Evolutionary conservation across 2,329 filamentous ascomycete species (phyloP), one percentile per base, ranked within the genome.

Genomic region (Hypoxylon sp.): DNA sequence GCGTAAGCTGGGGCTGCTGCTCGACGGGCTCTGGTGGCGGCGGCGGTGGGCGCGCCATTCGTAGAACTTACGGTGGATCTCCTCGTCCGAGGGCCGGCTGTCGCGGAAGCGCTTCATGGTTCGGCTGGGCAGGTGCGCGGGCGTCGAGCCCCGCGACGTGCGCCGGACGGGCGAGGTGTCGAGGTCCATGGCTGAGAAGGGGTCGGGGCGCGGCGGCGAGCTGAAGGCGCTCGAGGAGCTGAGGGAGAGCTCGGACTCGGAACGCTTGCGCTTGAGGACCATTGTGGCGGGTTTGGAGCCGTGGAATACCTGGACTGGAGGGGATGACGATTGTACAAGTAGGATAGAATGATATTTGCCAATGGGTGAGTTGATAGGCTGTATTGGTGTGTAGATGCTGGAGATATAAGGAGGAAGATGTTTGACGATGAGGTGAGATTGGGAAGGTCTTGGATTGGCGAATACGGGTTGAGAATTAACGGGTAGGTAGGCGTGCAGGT

Each of bases 201-300:
- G 38, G 14, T 66, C 70, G 4, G 75, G 69, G 28, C 72, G 78
- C 6, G 77, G 67, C 20, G 81, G 75, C 49, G 81, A 81, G 51
- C 80, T 78, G 65, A 82, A 78, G 44, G 80, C 79, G 63, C 78
- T 80, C 44, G 82, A 79, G 8, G 84, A 82, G 33, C 80, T 80
- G 33, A 80, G 78, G 50, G 82, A 84, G 62, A 88, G 79, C 74
- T 88, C 85, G 20, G 85, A 85, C 58, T 84, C 81, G 70, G 87
- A 89, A 44, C 87, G 84, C 80, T 90, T 90, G 77, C 88, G 87
- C 75, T 90, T 90, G 73, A 88, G 78, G 24, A 82, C 75, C 84
- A 87, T 87, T 52, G 54, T 71, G 68, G 62, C 28, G 12, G 30
- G 11, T 46, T 22, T 28, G 32, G 45, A 30, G 33, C 33, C 53